Evolutionary conservation across 2,329 filamentous ascomycete genomes (phyloP), one percentile per base, ranked within the genome.

Genomic region (Rhinocladiella mackenziei): DNA sequence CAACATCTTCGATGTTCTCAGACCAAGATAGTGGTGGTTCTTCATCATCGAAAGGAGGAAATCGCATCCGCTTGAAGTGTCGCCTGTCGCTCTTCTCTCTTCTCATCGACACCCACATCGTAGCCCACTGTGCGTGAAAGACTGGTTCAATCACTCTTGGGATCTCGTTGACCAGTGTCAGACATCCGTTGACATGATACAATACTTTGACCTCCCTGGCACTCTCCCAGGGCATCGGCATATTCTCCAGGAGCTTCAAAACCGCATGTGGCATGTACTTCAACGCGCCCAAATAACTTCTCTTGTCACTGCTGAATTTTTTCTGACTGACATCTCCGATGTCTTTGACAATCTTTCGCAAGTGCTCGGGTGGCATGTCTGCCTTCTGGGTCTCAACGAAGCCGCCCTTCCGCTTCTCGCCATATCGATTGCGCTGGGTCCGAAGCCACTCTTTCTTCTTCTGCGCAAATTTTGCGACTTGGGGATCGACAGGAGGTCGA

Each of bases 191-290:
- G 59, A 97, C 89, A 62, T 98, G 92, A 65, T 98, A 98, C 9
- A 98, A 75, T 19, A 98, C 92, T 70, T 97, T 97, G 51, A 98
- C 94, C 62, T 98, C 92, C 52, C 89, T 81, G 18, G 88, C 82
- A 45, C 89, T 92, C 70, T 98, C 92, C 92, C 92, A 98, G 0
- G 92, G 92, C 92, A 98, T 98, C 3, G 92, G 92, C 92, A 98
- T 98, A 60, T 98, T 98, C 72, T 98, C 92, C 44, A 98, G 68
- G 17, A 98, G 76, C 73, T 98, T 98, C 70, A 98, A 71, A 8
- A 98, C 92, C 4, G 92, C 92, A 64, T 98, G 92, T 1, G 92
- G 92, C 92, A 98, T 98, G 71, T 96, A 98, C 70, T 98, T 98
- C 53, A 98, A 71, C 23, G 94, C 92, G 52, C 94, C 94, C 35